Percentiles rank a stretch among this genome's conserved stretches.
Evolutionary conservation across 495 filamentous ascomycete species (phyloP).

Genomic region (Neurospora sp.): DNA sequence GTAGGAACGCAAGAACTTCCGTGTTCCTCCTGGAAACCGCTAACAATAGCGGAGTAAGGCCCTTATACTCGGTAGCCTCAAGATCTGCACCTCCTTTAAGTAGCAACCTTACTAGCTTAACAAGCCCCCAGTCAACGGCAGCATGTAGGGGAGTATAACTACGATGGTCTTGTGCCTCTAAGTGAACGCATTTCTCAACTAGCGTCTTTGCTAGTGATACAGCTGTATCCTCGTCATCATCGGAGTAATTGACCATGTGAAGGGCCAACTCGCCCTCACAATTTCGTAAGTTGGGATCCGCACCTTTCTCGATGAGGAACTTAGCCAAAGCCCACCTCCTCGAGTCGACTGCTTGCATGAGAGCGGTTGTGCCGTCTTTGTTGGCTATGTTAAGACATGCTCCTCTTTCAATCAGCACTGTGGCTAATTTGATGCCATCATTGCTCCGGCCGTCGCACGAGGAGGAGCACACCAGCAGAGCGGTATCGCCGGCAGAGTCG

Average conservation of each 20-base stretch:
- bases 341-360: accelerated
- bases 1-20: background rate
- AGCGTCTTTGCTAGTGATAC: background rate
- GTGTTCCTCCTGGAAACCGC: accelerated
- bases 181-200: background rate
- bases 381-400: background rate
- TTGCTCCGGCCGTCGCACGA: too few species aligned
- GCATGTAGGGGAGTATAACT: background rate
- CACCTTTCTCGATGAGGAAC: background rate
- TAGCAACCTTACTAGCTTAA: background rate
- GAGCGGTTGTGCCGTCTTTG: background rate
- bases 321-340: accelerated
- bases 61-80: background rate
- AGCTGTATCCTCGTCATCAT: background rate
- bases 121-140: accelerated
- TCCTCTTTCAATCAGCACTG: background rate
- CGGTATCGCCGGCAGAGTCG: background rate
- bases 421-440: background rate
- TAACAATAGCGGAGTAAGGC: too few species aligned
- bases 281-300: background rate
- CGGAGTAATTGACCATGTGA: background rate
- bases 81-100: background rate
- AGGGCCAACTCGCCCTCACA: background rate
- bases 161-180: accelerated
- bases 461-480: background rate